These are phyloP conservation scores for Globisporangium spiculum DNA, from an alignment of 352 stramenopile genomes.

Conservation along the genomic window DNA sequence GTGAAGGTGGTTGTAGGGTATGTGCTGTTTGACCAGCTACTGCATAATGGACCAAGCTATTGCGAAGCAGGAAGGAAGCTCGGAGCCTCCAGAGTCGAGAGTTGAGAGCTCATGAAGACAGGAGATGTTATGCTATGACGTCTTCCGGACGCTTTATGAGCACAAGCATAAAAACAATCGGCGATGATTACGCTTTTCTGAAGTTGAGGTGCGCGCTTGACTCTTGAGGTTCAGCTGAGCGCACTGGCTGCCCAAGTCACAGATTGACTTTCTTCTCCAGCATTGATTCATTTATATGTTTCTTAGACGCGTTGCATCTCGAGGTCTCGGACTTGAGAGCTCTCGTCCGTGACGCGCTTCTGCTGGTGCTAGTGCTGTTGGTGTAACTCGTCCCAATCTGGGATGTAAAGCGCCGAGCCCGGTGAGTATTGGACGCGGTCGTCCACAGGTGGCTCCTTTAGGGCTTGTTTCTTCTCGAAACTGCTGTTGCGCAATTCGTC, in stretches of 20 bases:
- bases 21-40: background rate
- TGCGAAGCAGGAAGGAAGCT: background rate
- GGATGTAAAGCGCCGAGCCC: background rate
- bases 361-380: background rate
- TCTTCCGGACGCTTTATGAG: background rate
- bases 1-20: background rate
- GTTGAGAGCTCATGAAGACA: background rate
- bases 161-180: background rate
- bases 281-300: background rate
- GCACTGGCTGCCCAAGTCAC: background rate
- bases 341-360: background rate
- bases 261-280: background rate
- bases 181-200: background rate
- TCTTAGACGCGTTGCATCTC: constrained; percentile 13
- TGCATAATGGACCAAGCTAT: background rate
- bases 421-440: background rate
- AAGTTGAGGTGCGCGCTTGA: background rate
- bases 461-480: background rate
- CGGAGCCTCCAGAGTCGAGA: background rate
- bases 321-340: background rate
- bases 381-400: background rate
- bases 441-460: background rate
- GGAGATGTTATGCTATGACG: background rate
- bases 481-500: background rate
- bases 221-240: background rate